A percentile compares a stretch with the other conserved stretches of the same genome.
These are phyloP conservation scores for Chytriomyces sp. DNA, from an alignment of 192 early-diverging fungal species.

Conservation along the genomic window DNA sequence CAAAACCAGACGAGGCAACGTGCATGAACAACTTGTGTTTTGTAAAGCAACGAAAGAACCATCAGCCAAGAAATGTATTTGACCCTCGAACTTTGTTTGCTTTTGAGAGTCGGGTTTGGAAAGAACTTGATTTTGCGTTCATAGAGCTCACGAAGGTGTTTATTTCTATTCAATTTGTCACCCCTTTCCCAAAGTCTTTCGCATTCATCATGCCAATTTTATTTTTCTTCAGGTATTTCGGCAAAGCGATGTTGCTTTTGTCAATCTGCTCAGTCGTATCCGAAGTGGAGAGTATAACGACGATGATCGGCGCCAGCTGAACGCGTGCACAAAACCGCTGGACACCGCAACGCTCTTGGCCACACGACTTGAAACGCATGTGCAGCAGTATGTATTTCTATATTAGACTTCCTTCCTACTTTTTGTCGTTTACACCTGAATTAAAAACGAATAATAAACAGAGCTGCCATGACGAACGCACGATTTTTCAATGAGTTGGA, in stretches of 20 bases:
- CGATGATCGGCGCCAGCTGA: slow-evolving; percentile 1
- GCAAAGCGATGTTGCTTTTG: slow-evolving; percentile 20
- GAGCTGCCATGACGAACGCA: background rate
- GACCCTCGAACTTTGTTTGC: slow-evolving; percentile 16
- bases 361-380: slow-evolving; percentile 10
- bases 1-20: background rate
- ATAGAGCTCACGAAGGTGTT: slow-evolving; percentile 20
- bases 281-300: background rate
- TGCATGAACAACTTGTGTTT: slow-evolving; percentile 2
- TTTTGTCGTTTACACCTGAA: background rate
- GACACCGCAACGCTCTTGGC: background rate
- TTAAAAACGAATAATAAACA: background rate
- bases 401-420: background rate
- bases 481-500: slow-evolving; percentile 11
- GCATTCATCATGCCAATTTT: background rate
- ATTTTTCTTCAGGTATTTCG: slow-evolving; percentile 5
- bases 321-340: slow-evolving; percentile 13
- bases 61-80: background rate
- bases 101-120: slow-evolving; percentile 20
- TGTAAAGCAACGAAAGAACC: background rate
- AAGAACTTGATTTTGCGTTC: slow-evolving; percentile 5
- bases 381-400: background rate
- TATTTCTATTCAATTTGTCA: background rate
- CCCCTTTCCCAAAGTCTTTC: background rate
- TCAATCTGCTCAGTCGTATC: slow-evolving; percentile 23